These are phyloP conservation scores for Glycine soja DNA, from an alignment of 306 rosid species.

Conservation along the genomic window DNA sequence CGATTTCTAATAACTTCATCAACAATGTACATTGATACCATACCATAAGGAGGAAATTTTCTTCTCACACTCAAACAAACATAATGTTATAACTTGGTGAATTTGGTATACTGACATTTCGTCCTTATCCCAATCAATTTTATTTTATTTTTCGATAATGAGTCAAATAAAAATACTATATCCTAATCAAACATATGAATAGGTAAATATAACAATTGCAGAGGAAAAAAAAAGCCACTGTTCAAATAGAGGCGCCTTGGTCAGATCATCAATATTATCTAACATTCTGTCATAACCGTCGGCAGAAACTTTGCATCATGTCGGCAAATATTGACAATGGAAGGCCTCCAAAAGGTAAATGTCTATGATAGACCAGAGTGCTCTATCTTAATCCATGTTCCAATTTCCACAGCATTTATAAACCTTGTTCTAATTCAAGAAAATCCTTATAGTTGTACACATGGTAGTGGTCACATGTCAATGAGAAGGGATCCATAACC, in stretches of 20 bases:
- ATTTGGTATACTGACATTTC: slow-evolving; percentile 13
- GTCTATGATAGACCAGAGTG: slow-evolving; percentile 28
- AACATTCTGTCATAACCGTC: slow-evolving; percentile 59
- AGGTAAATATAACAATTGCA: not conserved
- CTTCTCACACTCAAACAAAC: not conserved
- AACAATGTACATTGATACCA: not conserved
- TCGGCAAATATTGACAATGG: slow-evolving; percentile 49
- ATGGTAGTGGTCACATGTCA: slow-evolving; percentile 1
- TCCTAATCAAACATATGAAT: not conserved
- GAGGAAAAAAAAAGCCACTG: slow-evolving; percentile 6
- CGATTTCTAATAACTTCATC: not conserved
- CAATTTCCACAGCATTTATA: slow-evolving; percentile 35
- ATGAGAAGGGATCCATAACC: not conserved
- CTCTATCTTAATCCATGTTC: slow-evolving; percentile 33
- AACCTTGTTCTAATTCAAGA: slow-evolving; percentile 37
- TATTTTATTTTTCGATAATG: not conserved
- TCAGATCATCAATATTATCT: slow-evolving; percentile 34
- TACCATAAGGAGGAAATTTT: not conserved
- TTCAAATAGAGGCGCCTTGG: slow-evolving; percentile 53
- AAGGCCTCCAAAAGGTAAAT: slow-evolving; percentile 40
- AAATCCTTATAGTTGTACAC: slow-evolving; percentile 1
- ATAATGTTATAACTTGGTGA: not conserved
- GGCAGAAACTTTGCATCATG: slow-evolving; percentile 66
- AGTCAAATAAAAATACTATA: not conserved
- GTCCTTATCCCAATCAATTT: not conserved